Evolutionary conservation across 306 rosid species (phyloP).

Genomic region (Betula pendula): DNA sequence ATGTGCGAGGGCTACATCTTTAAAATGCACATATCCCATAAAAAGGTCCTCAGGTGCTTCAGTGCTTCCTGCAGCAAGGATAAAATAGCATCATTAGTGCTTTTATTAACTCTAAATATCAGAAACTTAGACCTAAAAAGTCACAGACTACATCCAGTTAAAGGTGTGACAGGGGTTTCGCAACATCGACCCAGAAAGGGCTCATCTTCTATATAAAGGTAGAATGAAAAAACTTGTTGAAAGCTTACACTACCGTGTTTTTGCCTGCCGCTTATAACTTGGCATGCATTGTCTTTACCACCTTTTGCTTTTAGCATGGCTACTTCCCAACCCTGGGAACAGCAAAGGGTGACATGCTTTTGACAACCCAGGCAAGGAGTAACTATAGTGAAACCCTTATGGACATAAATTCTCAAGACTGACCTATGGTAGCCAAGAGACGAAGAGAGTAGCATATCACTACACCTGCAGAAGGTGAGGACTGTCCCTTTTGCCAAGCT

Average conservation of each 20-base stretch:
- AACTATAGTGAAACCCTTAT: neutral
- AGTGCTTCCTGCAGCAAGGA: conserved; percentile 52
- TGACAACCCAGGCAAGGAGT: neutral
- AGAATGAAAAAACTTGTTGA: neutral
- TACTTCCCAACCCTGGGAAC: neutral
- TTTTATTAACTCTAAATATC: neutral
- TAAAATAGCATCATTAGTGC: conserved; percentile 11
- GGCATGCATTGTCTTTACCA: neutral
- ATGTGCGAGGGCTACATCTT: conserved; percentile 91
- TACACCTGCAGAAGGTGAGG: too few relatives aligned
- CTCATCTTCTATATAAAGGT: neutral
- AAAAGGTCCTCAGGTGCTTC: conserved; percentile 61
- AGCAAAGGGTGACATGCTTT: neutral
- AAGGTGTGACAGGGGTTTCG: neutral
- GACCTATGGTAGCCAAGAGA: neutral
- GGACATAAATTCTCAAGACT: neutral
- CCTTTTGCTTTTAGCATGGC: neutral
- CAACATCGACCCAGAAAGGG: neutral
- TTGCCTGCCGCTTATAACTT: neutral
- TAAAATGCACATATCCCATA: conserved; percentile 79
- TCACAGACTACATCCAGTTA: neutral
- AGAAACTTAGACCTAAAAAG: neutral
- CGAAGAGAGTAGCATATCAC: neutral
- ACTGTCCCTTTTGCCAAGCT: too few relatives aligned
- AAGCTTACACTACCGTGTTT: neutral